Evolutionary conservation across 345 rosid species (phyloP).

Genomic region (Pistacia vera): DNA sequence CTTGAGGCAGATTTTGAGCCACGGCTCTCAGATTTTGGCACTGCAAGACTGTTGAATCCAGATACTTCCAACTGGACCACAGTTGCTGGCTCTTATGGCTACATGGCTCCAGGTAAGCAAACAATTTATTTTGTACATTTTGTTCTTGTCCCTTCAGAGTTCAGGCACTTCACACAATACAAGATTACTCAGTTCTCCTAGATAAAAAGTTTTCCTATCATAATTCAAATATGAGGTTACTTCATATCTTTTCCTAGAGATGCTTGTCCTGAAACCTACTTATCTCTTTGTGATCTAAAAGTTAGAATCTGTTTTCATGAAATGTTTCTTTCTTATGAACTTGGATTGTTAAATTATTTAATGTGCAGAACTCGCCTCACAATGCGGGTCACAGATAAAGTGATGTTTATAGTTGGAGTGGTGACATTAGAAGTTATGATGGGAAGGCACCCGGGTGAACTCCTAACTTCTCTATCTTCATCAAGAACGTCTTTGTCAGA

Average conservation of each 20-base stretch:
- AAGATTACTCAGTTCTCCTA: neutral
- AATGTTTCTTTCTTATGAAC: neutral
- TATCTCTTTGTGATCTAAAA: neutral
- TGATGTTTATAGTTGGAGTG: constrained; percentile 67
- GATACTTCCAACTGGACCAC: constrained; percentile 64
- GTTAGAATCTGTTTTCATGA: neutral
- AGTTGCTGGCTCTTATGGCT: constrained; percentile 68
- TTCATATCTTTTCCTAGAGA: neutral
- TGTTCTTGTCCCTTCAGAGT: neutral
- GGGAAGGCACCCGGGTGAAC: constrained; percentile 71
- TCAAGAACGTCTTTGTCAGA: constrained; percentile 16
- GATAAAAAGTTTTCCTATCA: neutral
- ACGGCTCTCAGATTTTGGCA: constrained; percentile 68
- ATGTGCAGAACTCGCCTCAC: constrained; percentile 48
- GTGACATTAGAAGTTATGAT: constrained; percentile 66
- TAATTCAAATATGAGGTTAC: neutral
- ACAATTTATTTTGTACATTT: neutral
- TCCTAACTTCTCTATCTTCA: constrained; percentile 33
- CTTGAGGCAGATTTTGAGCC: constrained; percentile 59
- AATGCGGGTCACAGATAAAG: constrained; percentile 48
- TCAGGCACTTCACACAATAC: neutral
- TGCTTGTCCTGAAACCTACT: neutral
- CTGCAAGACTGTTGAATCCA: constrained; percentile 49
- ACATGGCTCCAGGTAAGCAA: constrained; percentile 75
- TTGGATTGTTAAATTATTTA: neutral